Base-by-base conservation (phyloP, 2,329 filamentous ascomycete species). In the Xylaria polymorpha region DNA sequence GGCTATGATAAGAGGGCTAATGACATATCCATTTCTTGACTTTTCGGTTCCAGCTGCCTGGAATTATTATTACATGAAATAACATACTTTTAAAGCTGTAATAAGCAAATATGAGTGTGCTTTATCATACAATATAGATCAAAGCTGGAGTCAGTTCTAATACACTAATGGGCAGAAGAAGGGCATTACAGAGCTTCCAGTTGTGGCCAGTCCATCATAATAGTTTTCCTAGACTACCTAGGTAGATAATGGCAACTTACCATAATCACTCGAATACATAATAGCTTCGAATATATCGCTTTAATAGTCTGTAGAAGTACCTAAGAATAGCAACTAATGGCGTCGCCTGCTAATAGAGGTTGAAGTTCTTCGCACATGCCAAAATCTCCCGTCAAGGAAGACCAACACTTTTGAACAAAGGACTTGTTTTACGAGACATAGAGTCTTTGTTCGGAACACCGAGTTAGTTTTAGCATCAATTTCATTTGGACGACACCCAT, bases 381-480 rank as follows among this genome's bases (percentile, higher is more conserved):
- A 43, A 22, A n/a, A 39, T 20, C 4, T 8, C 9, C 9, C 15
- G 25, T 43, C 8, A 29, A 58, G 51, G 57, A 66, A 48, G 51
- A 37, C 3, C 0, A 37, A 37, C 14, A 35, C n/a, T 64, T 5
- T 2, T 14, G 7, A 32, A 59, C 1, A 62, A 62, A 53, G 51
- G 41, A 15, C 8, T 62, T 63, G 59, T 63, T 55, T 58, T 4
- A 63, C n/a, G 18, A 57, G n/a, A 50, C n/a, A 61, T 5, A 20
- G 18, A 1, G 25, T 44, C 35, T 25, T 58, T 69, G 22, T 61
- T 37, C n/a, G 10, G 32, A 59, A 61, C 44, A 62, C 25, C 25
- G 32, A 44, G 51, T n/a, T 4, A 14, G 32, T 68, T 66, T 53
- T 56, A 1, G 22, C 10, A 44, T 20, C 14, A 3, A 9, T 1